A percentile compares a stretch with the other conserved stretches of the same genome.
Conservation (phyloP, 2,329 filamentous ascomycete genomes). For the Myriosclerotinia curreyana region DNA sequence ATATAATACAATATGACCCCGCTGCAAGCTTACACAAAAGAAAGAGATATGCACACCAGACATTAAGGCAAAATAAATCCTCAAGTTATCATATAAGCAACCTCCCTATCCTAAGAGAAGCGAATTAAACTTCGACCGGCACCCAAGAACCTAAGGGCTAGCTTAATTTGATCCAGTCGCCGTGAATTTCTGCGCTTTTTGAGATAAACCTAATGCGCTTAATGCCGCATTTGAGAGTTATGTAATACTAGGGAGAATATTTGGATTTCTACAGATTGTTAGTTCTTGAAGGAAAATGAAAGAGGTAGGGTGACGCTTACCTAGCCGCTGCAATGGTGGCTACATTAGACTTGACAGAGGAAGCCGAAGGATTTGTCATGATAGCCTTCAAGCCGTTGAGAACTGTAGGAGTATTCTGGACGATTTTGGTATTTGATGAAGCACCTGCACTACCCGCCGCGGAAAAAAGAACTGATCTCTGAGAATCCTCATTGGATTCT, state of each 20-base stretch:
- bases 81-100: neutral
- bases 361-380: constrained; percentile 17
- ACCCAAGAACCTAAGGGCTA: neutral
- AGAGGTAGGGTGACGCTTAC: neutral
- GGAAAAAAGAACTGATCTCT: constrained; percentile 29
- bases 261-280: constrained; percentile 28
- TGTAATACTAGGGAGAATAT: constrained; percentile 36
- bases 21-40: neutral
- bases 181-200: constrained; percentile 27
- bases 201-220: constrained; percentile 24
- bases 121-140: neutral
- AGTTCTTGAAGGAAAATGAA: neutral
- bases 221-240: constrained; percentile 33
- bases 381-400: constrained; percentile 30
- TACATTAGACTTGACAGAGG: constrained; percentile 4
- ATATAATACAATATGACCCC: neutral
- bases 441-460: constrained; percentile 30
- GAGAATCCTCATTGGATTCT: constrained; percentile 33
- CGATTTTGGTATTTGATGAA: constrained; percentile 31
- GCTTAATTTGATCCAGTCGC: constrained; percentile 26
- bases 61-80: neutral
- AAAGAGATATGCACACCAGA: neutral
- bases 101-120: neutral
- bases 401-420: constrained; percentile 33
- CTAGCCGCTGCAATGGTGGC: constrained; percentile 23